Evolutionary conservation across 331 rosid species (phyloP).

Genomic region (Acacia concinna): DNA sequence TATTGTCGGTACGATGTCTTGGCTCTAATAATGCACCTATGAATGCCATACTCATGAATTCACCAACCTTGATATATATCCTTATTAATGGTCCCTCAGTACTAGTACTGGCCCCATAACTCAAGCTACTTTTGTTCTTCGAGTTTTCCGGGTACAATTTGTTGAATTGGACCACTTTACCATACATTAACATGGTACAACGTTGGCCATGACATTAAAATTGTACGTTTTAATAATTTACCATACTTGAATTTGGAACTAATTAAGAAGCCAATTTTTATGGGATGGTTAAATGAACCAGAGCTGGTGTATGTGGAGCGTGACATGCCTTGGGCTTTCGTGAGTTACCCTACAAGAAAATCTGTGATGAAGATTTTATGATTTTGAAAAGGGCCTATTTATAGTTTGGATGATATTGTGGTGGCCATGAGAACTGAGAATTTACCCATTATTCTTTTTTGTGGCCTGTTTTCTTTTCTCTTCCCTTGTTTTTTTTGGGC

Average conservation of each 20-base stretch:
- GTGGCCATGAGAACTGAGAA: too few species aligned
- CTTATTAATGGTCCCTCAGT: neutral
- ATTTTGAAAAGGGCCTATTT: too few species aligned
- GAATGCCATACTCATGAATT: neutral
- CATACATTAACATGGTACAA: neutral
- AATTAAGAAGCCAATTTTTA: neutral
- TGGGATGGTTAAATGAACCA: too few species aligned
- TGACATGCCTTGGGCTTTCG: too few species aligned
- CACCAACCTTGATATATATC: neutral
- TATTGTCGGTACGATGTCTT: neutral
- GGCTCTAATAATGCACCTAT: neutral
- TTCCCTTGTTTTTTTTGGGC: too few species aligned
- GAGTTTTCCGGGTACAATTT: neutral
- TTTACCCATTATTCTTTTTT: too few species aligned
- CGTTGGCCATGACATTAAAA: neutral
- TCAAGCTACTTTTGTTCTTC: neutral
- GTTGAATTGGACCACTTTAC: neutral
- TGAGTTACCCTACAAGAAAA: too few species aligned
- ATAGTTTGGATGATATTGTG: too few species aligned
- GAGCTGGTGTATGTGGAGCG: too few species aligned
- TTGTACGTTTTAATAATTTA: neutral
- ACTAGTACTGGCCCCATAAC: neutral
- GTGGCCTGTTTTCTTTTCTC: too few species aligned
- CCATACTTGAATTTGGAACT: neutral
- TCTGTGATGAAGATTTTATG: too few species aligned